These are phyloP conservation scores for Carex myosuroides DNA, from an alignment of 176 grass and related monocot genomes.

Conservation along the genomic window DNA sequence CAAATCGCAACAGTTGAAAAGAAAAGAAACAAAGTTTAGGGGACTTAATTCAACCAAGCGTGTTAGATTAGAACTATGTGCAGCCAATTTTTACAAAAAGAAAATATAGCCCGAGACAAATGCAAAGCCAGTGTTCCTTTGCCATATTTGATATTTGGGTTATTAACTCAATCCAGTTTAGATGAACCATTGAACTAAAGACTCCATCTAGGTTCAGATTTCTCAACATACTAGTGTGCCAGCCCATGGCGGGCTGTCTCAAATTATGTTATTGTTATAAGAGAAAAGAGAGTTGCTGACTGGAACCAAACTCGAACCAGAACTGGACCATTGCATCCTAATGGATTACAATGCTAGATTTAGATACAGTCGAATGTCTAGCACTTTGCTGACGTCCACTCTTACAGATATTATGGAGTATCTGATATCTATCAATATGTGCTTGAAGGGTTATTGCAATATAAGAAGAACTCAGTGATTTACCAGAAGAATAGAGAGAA, in stretches of 20 bases:
- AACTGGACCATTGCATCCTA: neutral
- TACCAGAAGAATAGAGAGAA: constrained; percentile 55
- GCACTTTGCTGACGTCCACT: neutral
- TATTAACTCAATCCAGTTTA: neutral
- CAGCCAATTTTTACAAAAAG: neutral
- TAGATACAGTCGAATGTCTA: neutral
- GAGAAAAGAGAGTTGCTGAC: neutral
- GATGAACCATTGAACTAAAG: neutral
- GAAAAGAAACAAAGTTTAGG: too few relatives aligned
- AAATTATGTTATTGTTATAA: neutral
- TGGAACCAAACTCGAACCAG: neutral
- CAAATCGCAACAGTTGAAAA: neutral
- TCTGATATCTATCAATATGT: neutral
- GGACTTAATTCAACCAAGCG: neutral
- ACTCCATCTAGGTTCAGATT: neutral
- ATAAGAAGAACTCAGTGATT: neutral
- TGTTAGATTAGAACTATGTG: neutral
- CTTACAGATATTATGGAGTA: neutral
- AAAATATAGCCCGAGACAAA: neutral
- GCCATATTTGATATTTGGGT: neutral
- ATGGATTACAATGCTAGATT: neutral
- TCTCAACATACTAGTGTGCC: neutral
- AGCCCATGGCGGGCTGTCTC: neutral
- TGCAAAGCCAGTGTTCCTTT: neutral
- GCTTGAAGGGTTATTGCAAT: neutral